Evolutionary conservation across 805 yeast genomes (phyloP).

Genomic region (Spathaspora gorwiae): DNA sequence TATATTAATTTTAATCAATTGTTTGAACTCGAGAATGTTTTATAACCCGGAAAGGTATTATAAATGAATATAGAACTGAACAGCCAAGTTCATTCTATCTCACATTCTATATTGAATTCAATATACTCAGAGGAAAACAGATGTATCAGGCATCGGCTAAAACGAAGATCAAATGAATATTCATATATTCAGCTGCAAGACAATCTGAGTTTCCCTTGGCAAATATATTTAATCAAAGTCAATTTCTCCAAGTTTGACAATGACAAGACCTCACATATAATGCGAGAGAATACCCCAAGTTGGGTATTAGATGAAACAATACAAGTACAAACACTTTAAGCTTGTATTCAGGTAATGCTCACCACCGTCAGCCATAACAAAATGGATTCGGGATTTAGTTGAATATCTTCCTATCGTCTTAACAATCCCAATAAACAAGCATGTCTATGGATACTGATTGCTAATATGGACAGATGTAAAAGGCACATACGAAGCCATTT

Average conservation of each 20-base stretch:
- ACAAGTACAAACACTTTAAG: slow-evolving; percentile 1
- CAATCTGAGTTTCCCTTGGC: slow-evolving; percentile 39
- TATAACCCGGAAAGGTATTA: slow-evolving; percentile 19
- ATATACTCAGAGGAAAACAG: slow-evolving; percentile 39
- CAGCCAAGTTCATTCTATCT: slow-evolving; percentile 36
- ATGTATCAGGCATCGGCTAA: slow-evolving; percentile 39
- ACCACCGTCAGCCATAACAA: slow-evolving; percentile 2
- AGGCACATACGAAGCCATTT: slow-evolving; percentile 33
- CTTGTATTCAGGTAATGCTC: slow-evolving; percentile 2
- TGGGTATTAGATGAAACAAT: slow-evolving; percentile 7
- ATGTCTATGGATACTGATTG: neutral
- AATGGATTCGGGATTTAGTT: slow-evolving; percentile 2
- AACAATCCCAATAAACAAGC: slow-evolving; percentile 3
- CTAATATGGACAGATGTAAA: slow-evolving; percentile 4
- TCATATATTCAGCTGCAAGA: slow-evolving; percentile 30
- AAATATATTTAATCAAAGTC: slow-evolving; percentile 9
- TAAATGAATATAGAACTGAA: slow-evolving; percentile 27
- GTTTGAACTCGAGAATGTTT: slow-evolving; percentile 9
- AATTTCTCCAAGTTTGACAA: slow-evolving; percentile 10
- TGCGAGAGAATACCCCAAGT: slow-evolving; percentile 9
- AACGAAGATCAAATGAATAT: slow-evolving; percentile 21
- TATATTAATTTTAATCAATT: slow-evolving; percentile 1
- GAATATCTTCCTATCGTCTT: slow-evolving; percentile 2
- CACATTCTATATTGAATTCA: slow-evolving; percentile 16
- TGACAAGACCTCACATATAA: slow-evolving; percentile 10